Percentiles rank a stretch among this genome's conserved stretches.
Evolutionary conservation across 768 basidiomycete genomes (phyloP).

Genomic region (Lactarius evosmus): DNA sequence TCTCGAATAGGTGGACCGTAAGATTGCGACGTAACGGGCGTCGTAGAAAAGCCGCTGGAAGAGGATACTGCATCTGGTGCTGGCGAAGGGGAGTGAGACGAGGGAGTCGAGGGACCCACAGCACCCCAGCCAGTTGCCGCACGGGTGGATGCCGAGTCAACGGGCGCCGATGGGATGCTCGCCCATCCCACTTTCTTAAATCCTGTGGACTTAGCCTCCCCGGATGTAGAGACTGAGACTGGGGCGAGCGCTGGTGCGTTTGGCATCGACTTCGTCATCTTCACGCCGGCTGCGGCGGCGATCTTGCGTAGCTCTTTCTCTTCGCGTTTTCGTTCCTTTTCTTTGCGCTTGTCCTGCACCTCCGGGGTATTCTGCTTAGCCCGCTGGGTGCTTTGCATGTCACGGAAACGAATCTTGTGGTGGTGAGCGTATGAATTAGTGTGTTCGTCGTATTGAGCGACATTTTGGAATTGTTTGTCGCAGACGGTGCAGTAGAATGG

Average conservation of each 20-base stretch:
- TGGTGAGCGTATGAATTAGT: slow-evolving; percentile 87
- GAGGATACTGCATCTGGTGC: slow-evolving; percentile 5
- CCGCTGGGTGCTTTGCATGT: slow-evolving; percentile 75
- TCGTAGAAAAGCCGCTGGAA: slow-evolving; percentile 1
- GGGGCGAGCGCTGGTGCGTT: slow-evolving; percentile 29
- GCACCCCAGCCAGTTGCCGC: slow-evolving; percentile 49
- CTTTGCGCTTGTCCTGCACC: slow-evolving; percentile 71
- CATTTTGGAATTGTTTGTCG: slow-evolving; percentile 84
- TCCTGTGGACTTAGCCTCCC: slow-evolving; percentile 31
- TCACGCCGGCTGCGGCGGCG: slow-evolving; percentile 78
- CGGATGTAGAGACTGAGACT: slow-evolving; percentile 23
- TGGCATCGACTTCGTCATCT: slow-evolving; percentile 42
- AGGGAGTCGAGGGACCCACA: slow-evolving; percentile 35
- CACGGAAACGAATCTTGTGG: slow-evolving; percentile 76
- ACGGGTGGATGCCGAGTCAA: slow-evolving; percentile 4
- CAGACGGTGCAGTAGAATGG: slow-evolving; percentile 81
- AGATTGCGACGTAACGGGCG: neutral
- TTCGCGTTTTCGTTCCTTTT: slow-evolving; percentile 82
- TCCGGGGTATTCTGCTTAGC: slow-evolving; percentile 53
- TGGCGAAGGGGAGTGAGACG: slow-evolving; percentile 4
- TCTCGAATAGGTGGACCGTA: neutral
- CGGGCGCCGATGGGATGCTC: slow-evolving; percentile 3
- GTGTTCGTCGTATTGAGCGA: slow-evolving; percentile 86
- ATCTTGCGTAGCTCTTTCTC: slow-evolving; percentile 83
- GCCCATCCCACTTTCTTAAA: slow-evolving; percentile 35